Base-by-base conservation (phyloP, 192 early-diverging fungal genomes). In the Rhizophagus sp. region DNA sequence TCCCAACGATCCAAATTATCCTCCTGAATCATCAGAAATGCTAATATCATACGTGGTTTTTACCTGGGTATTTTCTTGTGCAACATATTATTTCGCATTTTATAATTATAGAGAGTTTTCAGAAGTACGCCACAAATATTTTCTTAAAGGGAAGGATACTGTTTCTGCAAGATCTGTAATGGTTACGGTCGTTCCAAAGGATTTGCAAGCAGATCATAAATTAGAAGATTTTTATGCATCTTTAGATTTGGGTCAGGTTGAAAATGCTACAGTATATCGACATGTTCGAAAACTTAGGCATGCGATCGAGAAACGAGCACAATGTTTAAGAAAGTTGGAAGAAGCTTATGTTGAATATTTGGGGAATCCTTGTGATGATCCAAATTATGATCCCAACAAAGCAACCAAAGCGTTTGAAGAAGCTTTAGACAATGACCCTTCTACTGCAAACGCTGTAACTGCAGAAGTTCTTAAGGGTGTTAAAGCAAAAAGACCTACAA, bases 151-250 rank as follows among this genome's bases (percentile, higher is more conserved):
- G 4, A 82, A 81, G 27, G 80, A 83, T 4, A 84, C 86, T 2
- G 64, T 88, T 47, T 82, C 85, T 19, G 82, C 92, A 13, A 90
- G 93, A 27, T 92, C 92, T 12, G 88, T 95, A 17, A 90, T 95
- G 88, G 86, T 95, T 7, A 89, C 90, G 0, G 90, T 89, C 4
- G 85, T 95, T 36, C 94, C 94, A 5, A 71, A 88, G 0, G 82
- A 84, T n/a, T 81, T 93, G 25, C 89, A 92, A 50, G 79, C 83
- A 1, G 88, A 91, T 63, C 27, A 65, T 12, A 82, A 81, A 17
- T 84, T 95, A 63, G 88, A 91, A 64, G 88, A 90, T 64, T 95
- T 90, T 83, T 95, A 91, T 79, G 88, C 91, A 24, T 79, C 81
- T 0, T 34, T 94, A 11, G 86, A 87, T 25, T 82, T 90, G 36